phyloP scores from a whole-genome alignment of 192 early-diverging fungal species.

The Neocallimastix lanati region DNA sequence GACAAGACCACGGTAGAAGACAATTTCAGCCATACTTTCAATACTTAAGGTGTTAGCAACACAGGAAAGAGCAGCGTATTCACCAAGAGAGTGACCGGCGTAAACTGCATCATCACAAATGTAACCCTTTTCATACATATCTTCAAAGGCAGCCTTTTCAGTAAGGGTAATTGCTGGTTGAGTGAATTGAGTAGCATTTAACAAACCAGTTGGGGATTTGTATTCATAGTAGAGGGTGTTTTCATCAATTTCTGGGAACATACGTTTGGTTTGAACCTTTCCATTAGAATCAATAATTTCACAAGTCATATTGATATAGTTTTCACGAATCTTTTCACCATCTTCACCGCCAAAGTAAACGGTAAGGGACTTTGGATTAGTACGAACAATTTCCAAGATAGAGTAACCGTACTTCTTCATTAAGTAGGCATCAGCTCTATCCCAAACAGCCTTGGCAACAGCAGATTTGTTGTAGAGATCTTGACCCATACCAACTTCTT shows the following conservation, averaged over 20 bases:
- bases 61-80: slow-evolving; percentile 77
- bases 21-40: slow-evolving; percentile 71
- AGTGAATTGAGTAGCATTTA: slow-evolving; percentile 89
- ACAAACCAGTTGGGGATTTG: slow-evolving; percentile 60
- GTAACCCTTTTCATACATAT: slow-evolving; percentile 73
- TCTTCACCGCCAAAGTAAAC: slow-evolving; percentile 78
- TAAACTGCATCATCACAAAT: slow-evolving; percentile 65
- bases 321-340: slow-evolving; percentile 58
- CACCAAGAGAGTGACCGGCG: slow-evolving; percentile 88
- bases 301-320: slow-evolving; percentile 79
- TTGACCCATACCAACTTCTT: slow-evolving; percentile 92
- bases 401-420: slow-evolving; percentile 70
- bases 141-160: slow-evolving; percentile 77
- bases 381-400: slow-evolving; percentile 73
- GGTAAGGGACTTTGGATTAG: slow-evolving; percentile 62
- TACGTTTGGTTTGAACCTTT: slow-evolving; percentile 49
- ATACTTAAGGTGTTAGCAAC: slow-evolving; percentile 72
- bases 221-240: slow-evolving; percentile 59
- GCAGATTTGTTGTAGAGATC: slow-evolving; percentile 65
- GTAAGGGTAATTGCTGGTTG: slow-evolving; percentile 78
- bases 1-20: slow-evolving; percentile 91
- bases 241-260: slow-evolving; percentile 75
- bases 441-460: slow-evolving; percentile 74
- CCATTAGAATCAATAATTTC: slow-evolving; percentile 52
- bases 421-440: slow-evolving; percentile 75